phyloP scores from a whole-genome alignment of 2,329 filamentous ascomycete genomes.

The Colletotrichum lentis region DNA sequence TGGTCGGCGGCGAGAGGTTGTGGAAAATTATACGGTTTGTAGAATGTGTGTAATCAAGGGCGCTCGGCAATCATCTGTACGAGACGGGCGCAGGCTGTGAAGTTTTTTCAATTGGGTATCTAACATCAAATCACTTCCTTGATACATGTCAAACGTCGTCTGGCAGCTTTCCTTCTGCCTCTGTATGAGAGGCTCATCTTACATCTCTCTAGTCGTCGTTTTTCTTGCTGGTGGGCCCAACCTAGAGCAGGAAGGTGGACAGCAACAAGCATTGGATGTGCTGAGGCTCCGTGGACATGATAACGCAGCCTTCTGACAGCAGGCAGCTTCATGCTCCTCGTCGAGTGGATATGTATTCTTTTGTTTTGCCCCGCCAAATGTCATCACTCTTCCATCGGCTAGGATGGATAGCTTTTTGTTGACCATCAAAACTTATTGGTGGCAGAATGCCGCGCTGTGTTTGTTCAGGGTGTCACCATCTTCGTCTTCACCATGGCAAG shows the following conservation, averaged over 20 bases:
- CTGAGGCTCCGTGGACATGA: not conserved
- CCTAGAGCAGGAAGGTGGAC: not conserved
- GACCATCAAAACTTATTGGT: not conserved
- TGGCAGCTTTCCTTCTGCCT: not conserved
- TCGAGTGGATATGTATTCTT: not conserved
- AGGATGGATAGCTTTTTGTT: not conserved
- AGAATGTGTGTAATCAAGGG: conserved; percentile 25
- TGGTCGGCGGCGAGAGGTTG: not conserved
- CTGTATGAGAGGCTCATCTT: not conserved
- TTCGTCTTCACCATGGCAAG: conserved; percentile 65
- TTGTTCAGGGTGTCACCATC: conserved; percentile 56
- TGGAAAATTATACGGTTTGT: not conserved
- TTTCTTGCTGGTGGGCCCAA: not conserved
- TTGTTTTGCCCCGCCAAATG: too few relatives aligned
- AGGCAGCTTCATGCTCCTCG: not conserved
- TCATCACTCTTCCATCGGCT: not conserved
- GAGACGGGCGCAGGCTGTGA: conserved; percentile 14
- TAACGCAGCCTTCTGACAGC: not conserved
- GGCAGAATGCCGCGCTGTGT: not conserved
- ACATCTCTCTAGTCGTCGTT: not conserved
- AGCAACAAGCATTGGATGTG: not conserved
- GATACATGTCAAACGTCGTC: conserved; percentile 3
- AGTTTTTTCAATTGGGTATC: conserved; percentile 30
- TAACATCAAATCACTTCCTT: conserved; percentile 23
- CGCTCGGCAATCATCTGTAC: conserved; percentile 16